These are phyloP conservation scores for Capronia americana DNA, from an alignment of 2,329 filamentous ascomycete species.

Conservation along the genomic window DNA sequence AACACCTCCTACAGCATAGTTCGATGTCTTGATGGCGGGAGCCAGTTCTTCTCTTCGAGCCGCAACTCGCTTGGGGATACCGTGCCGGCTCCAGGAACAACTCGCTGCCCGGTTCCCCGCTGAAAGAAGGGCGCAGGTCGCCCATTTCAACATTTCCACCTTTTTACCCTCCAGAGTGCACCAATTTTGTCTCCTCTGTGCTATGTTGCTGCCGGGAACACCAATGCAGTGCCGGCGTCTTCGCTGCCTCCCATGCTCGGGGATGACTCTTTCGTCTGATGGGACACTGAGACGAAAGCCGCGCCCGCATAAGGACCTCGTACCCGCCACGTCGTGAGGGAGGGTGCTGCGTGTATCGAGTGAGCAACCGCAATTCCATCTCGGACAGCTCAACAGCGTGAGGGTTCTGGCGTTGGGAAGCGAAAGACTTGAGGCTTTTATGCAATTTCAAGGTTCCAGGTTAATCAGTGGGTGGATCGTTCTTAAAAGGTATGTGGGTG, in stretches of 20 bases:
- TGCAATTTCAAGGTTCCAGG: no score
- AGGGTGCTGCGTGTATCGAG: not conserved
- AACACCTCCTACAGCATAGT: constrained; percentile 16
- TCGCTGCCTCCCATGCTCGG: not conserved
- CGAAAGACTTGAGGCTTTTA: not conserved
- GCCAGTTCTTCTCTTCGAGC: constrained; percentile 7
- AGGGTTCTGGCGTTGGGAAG: not conserved
- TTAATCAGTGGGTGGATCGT: not conserved
- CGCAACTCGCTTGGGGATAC: constrained; percentile 8
- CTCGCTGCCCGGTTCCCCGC: constrained; percentile 9
- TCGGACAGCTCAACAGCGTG: not conserved
- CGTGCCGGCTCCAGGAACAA: constrained; percentile 9
- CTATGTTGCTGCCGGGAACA: constrained; percentile 11
- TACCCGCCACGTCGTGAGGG: not conserved
- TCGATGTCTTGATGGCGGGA: constrained; percentile 16
- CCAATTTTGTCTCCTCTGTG: constrained; percentile 14
- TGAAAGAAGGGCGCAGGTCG: constrained; percentile 26
- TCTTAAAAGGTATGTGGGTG: not conserved
- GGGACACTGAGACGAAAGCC: not conserved
- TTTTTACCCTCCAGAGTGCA: constrained; percentile 18
- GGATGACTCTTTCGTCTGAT: not conserved
- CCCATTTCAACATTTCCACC: constrained; percentile 10
- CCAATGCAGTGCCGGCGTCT: not conserved
- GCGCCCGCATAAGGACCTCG: not conserved
- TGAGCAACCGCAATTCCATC: not conserved